Evolutionary conservation across 257 asterid genomes (phyloP), one percentile per base, ranked within the genome.

Genomic region (Nicotiana undulata): DNA sequence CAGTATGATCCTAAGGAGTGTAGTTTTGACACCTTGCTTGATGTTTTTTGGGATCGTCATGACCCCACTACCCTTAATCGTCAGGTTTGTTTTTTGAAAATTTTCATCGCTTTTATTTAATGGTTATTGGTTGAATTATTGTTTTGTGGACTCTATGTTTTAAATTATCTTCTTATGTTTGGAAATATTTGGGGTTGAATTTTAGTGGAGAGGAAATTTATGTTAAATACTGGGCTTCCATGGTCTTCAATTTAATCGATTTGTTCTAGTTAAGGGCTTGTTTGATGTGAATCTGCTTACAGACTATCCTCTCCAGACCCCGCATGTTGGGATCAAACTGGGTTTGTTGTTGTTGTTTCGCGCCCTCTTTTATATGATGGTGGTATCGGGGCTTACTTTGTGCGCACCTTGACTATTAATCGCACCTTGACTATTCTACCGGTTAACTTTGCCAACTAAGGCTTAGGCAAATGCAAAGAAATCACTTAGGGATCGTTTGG

Each of bases 1-100:
- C 91, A 88, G 89, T 95, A 90, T 86, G 97, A 95, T 83, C 97
- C 98, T 46, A 92, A 90, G 29, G 96, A 93, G 80, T 93, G 99
- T 79, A 89, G 84, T 83, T 95, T 18, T 8, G 95, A 89, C 0
- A 3, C 89, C 46, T 82, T 95, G 88, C 97, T 95, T 58, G 95
- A 91, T 87, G 89, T 82, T 60, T 93, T 95, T 86, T 95, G 98
- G 99, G 90, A 91, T 53, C 90, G 95, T 40, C 99, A 95, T 82
- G 99, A 95, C 83, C 99, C 99, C 11, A 95, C 99, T 3, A 95
- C 97, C 53, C 98, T 74, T 81, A 91, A 93, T 88, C 97, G 99
- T 61, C 97, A 92, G 97, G 99, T 93, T 6, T 3, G 24, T 83
- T 29, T 51, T 26, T 79, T 34, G 6, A 60, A 40, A 4, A 18